Percentiles rank a stretch among this genome's conserved stretches.
These are phyloP conservation scores for Rhizopus sp. DNA, from an alignment of 371 early-diverging fungal species.

Conservation along the genomic window DNA sequence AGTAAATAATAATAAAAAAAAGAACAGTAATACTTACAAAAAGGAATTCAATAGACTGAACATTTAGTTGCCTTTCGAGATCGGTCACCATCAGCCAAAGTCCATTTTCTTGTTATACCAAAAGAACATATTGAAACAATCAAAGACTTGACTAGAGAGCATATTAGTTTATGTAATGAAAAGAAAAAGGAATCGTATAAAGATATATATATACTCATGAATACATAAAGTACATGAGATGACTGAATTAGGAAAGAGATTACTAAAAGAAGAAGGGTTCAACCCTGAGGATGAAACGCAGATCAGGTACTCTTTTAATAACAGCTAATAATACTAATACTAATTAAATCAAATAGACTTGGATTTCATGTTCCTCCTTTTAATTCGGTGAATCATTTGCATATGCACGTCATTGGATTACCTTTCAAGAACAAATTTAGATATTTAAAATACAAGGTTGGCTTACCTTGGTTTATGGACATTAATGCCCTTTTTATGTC, in stretches of 20 bases:
- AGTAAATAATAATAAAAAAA: no score
- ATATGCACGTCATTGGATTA: conserved; percentile 57
- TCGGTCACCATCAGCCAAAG: conserved; percentile 53
- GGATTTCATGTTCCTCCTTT: conserved; percentile 77
- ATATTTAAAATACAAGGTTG: conserved; percentile 25
- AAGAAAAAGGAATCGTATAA: not conserved
- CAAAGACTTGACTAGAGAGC: conserved; percentile 35
- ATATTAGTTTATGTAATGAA: conserved; percentile 53
- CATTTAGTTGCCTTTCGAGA: conserved; percentile 60
- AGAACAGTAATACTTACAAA: no score
- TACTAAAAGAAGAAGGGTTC: conserved; percentile 45
- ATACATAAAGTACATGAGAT: conserved; percentile 41
- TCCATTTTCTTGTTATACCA: conserved; percentile 61
- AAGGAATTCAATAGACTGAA: conserved; percentile 41
- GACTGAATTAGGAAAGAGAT: conserved; percentile 36
- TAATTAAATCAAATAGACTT: conserved; percentile 24
- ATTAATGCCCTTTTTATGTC: conserved; percentile 15
- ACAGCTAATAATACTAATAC: not conserved
- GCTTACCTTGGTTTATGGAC: conserved; percentile 35
- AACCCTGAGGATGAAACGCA: conserved; percentile 28
- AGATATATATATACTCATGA: not conserved
- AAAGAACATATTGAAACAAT: conserved; percentile 48
- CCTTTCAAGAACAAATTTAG: conserved; percentile 49
- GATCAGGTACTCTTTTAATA: conserved; percentile 15
- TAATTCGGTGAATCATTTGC: conserved; percentile 61